Conservation (phyloP, 768 basidiomycete genomes). For the Cubamyces lactineus region DNA sequence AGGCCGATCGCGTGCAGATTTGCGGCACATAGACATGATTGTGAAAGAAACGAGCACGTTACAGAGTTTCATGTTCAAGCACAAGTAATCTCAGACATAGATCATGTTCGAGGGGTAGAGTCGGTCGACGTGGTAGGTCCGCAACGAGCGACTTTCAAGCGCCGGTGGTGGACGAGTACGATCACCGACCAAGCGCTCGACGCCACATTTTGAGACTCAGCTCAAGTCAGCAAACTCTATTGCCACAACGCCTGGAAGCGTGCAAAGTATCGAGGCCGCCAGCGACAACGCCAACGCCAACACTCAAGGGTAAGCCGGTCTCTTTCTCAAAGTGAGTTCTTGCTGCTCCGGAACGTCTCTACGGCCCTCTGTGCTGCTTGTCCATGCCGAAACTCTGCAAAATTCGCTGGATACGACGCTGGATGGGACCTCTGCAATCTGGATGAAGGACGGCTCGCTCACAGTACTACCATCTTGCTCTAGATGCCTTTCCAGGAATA, state of each 20-base stretch:
- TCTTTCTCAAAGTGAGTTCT: slow-evolving; percentile 26
- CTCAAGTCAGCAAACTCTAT: slow-evolving; percentile 25
- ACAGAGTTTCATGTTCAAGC: no score
- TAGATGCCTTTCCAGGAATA: slow-evolving; percentile 87
- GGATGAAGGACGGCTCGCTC: slow-evolving; percentile 28
- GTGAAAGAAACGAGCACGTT: no score
- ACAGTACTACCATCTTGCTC: slow-evolving; percentile 11
- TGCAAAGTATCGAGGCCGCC: slow-evolving; percentile 19
- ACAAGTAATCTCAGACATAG: no score
- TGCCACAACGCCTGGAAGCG: slow-evolving; percentile 20
- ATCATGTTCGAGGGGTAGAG: no score
- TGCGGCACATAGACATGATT: neutral
- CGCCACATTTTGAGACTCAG: slow-evolving; percentile 13
- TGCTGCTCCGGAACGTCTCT: neutral
- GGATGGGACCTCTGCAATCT: slow-evolving; percentile 36
- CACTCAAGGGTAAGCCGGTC: slow-evolving; percentile 28
- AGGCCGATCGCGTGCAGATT: no score
- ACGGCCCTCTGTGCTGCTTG: neutral
- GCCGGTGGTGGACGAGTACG: no score
- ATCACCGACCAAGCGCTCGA: neutral
- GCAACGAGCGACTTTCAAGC: no score
- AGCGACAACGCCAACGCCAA: slow-evolving; percentile 28
- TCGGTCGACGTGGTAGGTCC: no score
- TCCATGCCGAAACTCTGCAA: slow-evolving; percentile 13
- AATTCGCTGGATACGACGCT: slow-evolving; percentile 26